Evolutionary conservation across 2,329 filamentous ascomycete genomes (phyloP).

Genomic region (Hymenoscyphus fraxineus): DNA sequence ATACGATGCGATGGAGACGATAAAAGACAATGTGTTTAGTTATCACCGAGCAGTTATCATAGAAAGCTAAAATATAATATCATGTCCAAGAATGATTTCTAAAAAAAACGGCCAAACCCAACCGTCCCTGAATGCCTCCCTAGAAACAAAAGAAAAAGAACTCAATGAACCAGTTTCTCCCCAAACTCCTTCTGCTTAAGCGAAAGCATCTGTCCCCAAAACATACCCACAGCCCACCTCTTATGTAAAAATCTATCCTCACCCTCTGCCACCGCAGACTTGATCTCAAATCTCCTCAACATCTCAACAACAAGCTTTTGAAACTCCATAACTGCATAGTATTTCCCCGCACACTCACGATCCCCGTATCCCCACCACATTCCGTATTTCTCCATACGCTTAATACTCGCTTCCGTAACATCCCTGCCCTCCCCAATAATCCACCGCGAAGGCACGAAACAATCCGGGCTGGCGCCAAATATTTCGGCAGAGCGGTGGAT

Average conservation of each 20-base stretch:
- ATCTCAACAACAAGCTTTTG: conserved; percentile 7
- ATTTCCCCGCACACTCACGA: conserved; percentile 5
- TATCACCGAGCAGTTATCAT: too few relatives aligned
- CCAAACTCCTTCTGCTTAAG: background rate
- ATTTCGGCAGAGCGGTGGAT: conserved; percentile 2
- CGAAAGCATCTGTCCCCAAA: conserved; percentile 4
- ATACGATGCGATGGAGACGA: too few relatives aligned
- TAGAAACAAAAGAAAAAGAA: too few relatives aligned
- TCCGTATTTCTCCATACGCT: background rate
- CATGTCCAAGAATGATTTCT: too few relatives aligned
- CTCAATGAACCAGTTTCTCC: background rate
- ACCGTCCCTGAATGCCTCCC: too few relatives aligned
- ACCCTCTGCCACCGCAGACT: background rate
- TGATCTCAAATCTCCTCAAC: background rate
- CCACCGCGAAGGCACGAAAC: background rate
- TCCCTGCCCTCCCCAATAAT: background rate
- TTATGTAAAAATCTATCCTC: conserved; percentile 1
- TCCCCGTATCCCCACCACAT: conserved; percentile 8
- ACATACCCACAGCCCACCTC: conserved; percentile 7
- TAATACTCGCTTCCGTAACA: conserved; percentile 4
- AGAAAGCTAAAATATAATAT: too few relatives aligned
- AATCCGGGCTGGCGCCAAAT: background rate
- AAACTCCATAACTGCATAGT: conserved; percentile 4
- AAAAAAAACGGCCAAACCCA: too few relatives aligned
- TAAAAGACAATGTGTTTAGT: too few relatives aligned